Base-by-base conservation (phyloP, 2,329 filamentous ascomycete genomes). In the Fusarium secorum region DNA sequence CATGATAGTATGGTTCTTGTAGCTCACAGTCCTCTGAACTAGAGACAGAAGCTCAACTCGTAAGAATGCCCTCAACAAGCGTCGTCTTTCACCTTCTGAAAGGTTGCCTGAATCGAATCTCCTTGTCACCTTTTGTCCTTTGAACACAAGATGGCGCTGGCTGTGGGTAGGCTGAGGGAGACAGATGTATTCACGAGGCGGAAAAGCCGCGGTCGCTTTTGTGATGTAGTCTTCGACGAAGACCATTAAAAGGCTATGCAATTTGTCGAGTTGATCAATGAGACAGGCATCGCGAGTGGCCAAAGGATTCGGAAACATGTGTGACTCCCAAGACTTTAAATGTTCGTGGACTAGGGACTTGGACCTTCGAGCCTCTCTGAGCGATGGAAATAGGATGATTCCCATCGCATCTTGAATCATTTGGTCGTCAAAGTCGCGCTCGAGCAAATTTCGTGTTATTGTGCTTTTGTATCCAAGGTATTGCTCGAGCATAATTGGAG, bases 141-240 rank as follows among this genome's bases (percentile, higher is more conserved):
- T 72, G 41, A 66, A 69, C 7, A 55, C 32, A 14, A 66, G 46
- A 7, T 44, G 15, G 7, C 30, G 38, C 13, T 17, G 56, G 9
- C 2, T 11, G 10, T 49, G 18, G 1, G 36, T 30, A 13, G 38
- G 22, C 3, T 10, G 10, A 13, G 61, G 48, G 17, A 72, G 62
- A n/a, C 68, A 71, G 32, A 72, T 62, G 42, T 71, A 72, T 15
- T 69, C 61, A 15, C 70, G 55, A 11, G 68, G 68, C 7, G 54
- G 68, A 14, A 66, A 71, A 7, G 35, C 17, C 7, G 64, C 64
- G 5, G 59, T 69, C 11, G 68, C 64, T n/a, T 72, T 72, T 14
- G 64, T 62, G 5, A 72, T 39, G 36, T 72, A 72, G 41, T 69
- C 68, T 17, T 66, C 68, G 11, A 71, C 63, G 15, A 71, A 69